phyloP scores from a whole-genome alignment of 23 red algal species.

The Gracilariopsis chorda region DNA sequence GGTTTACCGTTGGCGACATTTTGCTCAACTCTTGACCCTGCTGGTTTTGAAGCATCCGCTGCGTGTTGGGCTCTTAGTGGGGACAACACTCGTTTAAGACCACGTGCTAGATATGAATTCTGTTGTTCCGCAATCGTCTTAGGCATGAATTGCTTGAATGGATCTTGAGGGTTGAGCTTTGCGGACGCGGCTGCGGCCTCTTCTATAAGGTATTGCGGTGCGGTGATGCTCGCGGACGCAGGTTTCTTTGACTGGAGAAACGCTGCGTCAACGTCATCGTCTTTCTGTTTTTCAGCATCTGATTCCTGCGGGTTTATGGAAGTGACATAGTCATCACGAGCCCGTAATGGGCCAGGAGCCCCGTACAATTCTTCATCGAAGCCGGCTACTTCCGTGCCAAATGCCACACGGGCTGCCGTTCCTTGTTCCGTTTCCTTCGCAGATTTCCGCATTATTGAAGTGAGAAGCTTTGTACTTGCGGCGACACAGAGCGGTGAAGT shows the following conservation, averaged over 20 bases:
- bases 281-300: background rate
- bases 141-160: slow-evolving; percentile 59
- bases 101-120: slow-evolving; percentile 38
- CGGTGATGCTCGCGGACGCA: background rate
- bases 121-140: slow-evolving; percentile 54
- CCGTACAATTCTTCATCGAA: slow-evolving; percentile 54
- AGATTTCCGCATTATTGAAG: slow-evolving; percentile 27
- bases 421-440: background rate
- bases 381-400: slow-evolving; percentile 42
- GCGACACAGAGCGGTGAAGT: too few relatives aligned
- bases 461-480: too few relatives aligned
- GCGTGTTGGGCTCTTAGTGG: background rate
- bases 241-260: background rate
- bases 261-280: slow-evolving; percentile 19
- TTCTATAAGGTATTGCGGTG: slow-evolving; percentile 35
- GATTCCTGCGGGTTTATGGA: slow-evolving; percentile 35
- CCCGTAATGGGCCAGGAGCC: background rate
- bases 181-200: slow-evolving; percentile 50
- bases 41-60: background rate
- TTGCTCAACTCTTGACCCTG: background rate
- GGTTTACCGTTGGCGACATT: background rate
- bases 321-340: slow-evolving; percentile 32
- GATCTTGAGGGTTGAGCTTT: slow-evolving; percentile 30
- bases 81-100: slow-evolving; percentile 8
- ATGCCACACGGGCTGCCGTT: background rate